phyloP scores from a whole-genome alignment of 331 rosid genomes.

The Telfairia occidentalis region DNA sequence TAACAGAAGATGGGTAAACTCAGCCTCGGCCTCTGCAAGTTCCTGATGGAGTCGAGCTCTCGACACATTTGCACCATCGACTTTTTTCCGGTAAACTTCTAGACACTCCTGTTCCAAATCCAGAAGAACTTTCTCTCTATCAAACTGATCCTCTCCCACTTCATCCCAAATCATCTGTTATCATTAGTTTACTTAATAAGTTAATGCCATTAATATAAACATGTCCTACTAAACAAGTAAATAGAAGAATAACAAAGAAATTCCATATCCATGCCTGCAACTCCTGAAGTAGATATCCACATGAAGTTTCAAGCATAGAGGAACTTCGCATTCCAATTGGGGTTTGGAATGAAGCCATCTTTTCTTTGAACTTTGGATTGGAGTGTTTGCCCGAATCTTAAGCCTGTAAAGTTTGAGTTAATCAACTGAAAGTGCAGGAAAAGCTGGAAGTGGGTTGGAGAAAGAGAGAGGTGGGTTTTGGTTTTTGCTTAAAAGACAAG shows the following conservation, averaged over 20 bases:
- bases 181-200: not conserved
- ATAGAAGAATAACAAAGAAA: conserved; percentile 12
- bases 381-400: not conserved
- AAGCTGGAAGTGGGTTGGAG: conserved; percentile 12
- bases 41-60: conserved; percentile 91
- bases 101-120: conserved; percentile 90
- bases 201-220: not conserved
- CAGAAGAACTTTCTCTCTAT: conserved; percentile 73
- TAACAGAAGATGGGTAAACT: conserved; percentile 85
- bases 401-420: conserved; percentile 18
- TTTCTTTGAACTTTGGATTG: not conserved
- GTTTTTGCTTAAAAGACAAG: conserved; percentile 92
- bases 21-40: conserved; percentile 95
- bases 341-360: conserved; percentile 64
- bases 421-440: conserved; percentile 23
- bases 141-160: conserved; percentile 86
- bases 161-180: conserved; percentile 91
- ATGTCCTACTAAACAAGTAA: conserved; percentile 4
- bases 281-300: conserved; percentile 84
- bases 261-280: conserved; percentile 52
- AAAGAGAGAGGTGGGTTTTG: conserved; percentile 35
- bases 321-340: conserved; percentile 67
- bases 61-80: conserved; percentile 69
- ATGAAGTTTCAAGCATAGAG: conserved; percentile 66
- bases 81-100: conserved; percentile 73